Evolutionary conservation across 768 basidiomycete genomes (phyloP).

Genomic region (Mycena epipterygia): DNA sequence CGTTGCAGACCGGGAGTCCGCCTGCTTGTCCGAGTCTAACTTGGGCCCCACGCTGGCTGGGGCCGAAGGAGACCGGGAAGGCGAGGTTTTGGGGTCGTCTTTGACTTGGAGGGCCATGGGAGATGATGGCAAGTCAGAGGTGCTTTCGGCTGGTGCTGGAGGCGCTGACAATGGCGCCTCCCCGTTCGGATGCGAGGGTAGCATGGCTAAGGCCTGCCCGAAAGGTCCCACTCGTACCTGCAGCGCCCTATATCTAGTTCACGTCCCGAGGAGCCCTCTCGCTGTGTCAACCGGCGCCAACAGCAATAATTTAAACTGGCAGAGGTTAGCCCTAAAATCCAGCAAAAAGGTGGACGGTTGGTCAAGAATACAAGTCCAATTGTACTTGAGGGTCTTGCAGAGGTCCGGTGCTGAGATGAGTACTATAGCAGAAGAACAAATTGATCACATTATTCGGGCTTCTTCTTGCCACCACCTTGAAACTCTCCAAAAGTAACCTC

Average conservation of each 20-base stretch:
- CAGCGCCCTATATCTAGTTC: slow-evolving; percentile 1
- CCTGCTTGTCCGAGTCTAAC: not conserved
- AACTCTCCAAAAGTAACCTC: slow-evolving; percentile 20
- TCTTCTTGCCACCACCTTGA: slow-evolving; percentile 1
- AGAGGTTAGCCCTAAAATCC: slow-evolving; percentile 30
- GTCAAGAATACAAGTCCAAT: slow-evolving; percentile 8
- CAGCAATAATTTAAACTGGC: slow-evolving; percentile 29
- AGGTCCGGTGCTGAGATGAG: not conserved
- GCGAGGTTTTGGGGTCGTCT: slow-evolving; percentile 34
- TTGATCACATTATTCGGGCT: slow-evolving; percentile 16
- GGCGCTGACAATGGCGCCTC: slow-evolving; percentile 17
- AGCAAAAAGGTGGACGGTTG: slow-evolving; percentile 1
- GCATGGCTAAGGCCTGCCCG: slow-evolving; percentile 1
- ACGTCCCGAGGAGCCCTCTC: slow-evolving; percentile 8
- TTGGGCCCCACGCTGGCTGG: slow-evolving; percentile 41
- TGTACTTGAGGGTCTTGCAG: slow-evolving; percentile 1
- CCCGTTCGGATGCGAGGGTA: slow-evolving; percentile 6
- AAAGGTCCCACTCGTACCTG: slow-evolving; percentile 11
- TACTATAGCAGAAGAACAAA: not conserved
- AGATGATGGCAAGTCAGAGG: slow-evolving; percentile 32
- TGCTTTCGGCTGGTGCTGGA: slow-evolving; percentile 28
- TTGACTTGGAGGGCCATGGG: slow-evolving; percentile 19
- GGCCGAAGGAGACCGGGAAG: slow-evolving; percentile 43
- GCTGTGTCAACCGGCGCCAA: slow-evolving; percentile 21
- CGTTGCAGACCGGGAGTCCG: not conserved